Evolutionary conservation across 257 asterid genomes (phyloP).

Genomic region (Cruciata laevipes): DNA sequence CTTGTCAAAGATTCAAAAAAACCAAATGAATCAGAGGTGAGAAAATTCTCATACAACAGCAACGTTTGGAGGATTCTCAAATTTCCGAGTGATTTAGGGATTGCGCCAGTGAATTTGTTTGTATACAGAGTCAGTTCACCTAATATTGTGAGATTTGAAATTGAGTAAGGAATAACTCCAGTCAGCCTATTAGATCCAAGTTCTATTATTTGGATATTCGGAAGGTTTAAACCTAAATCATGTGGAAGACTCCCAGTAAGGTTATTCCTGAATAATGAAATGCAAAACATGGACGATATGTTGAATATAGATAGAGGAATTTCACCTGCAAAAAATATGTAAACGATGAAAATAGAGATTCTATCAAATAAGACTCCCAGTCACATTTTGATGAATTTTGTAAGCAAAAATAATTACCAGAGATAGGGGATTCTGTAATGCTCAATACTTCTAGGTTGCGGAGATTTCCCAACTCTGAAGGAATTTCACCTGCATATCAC

Average conservation of each 20-base stretch:
- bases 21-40: neutral
- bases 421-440: no score
- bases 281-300: neutral
- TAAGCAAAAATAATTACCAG: neutral
- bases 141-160: conserved; percentile 5
- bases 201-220: neutral
- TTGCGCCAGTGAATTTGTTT: conserved; percentile 4
- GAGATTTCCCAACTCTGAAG: neutral
- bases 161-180: neutral
- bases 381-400: no score
- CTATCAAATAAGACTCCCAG: no score
- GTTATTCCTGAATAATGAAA: neutral
- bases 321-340: no score
- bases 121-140: fast-evolving
- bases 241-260: conserved; percentile 9
- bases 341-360: no score
- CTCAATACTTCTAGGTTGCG: neutral
- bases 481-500: no score
- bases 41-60: neutral
- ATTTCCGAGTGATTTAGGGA: conserved; percentile 6
- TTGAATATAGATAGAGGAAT: conserved; percentile 1
- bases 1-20: neutral
- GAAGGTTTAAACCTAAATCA: neutral
- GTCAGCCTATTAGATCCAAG: neutral
- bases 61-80: neutral